phyloP scores from a whole-genome alignment of 768 basidiomycete species.

The Lepiota venenata region DNA sequence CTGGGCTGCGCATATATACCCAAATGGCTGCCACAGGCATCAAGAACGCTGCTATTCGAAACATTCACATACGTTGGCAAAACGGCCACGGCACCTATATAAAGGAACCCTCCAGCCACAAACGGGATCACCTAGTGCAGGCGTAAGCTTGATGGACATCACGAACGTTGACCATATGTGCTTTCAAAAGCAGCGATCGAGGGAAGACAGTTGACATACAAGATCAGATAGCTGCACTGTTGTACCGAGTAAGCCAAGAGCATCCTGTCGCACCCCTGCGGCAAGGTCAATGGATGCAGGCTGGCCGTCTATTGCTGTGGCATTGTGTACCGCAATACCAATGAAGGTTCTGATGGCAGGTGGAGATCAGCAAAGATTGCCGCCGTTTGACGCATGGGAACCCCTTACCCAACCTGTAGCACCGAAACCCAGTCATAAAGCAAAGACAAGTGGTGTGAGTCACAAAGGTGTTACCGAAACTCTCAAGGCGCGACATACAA shows the following conservation, averaged over 20 bases:
- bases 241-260: slow-evolving; percentile 79
- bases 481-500: slow-evolving; percentile 51
- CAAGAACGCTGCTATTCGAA: neutral
- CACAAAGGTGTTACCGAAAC: slow-evolving; percentile 15
- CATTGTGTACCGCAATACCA: slow-evolving; percentile 81
- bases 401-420: slow-evolving; percentile 40
- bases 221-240: slow-evolving; percentile 77
- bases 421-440: slow-evolving; percentile 4
- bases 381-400: slow-evolving; percentile 9
- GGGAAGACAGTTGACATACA: slow-evolving; percentile 42
- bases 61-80: slow-evolving; percentile 71
- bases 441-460: slow-evolving; percentile 18
- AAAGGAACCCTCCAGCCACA: slow-evolving; percentile 89
- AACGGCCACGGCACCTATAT: slow-evolving; percentile 91
- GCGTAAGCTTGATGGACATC: slow-evolving; percentile 17
- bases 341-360: slow-evolving; percentile 66
- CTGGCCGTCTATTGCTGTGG: slow-evolving; percentile 49
- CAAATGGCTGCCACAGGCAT: neutral
- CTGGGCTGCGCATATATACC: too few relatives aligned
- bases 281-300: slow-evolving; percentile 56
- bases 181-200: neutral
- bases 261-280: slow-evolving; percentile 72
- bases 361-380: slow-evolving; percentile 16
- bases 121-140: slow-evolving; percentile 74
- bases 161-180: slow-evolving; percentile 10